phyloP scores from a whole-genome alignment of 192 early-diverging fungal species.

The Gonapodya sp. region DNA sequence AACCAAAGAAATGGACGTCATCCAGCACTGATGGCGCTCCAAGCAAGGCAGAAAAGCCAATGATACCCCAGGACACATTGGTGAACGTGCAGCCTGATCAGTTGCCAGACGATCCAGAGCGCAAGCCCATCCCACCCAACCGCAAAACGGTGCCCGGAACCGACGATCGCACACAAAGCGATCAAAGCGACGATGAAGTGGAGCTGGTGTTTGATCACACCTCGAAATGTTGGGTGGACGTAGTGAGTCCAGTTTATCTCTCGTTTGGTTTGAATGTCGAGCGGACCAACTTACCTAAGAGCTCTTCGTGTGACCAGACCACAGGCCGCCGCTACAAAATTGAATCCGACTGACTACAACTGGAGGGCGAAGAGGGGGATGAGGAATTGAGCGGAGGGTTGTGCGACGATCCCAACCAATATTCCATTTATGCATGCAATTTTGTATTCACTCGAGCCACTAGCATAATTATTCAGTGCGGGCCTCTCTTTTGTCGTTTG shows the following conservation, averaged over 20 bases:
- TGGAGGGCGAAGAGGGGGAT: no score
- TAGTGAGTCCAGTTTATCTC: not conserved
- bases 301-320: not conserved
- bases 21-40: not conserved
- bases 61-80: not conserved
- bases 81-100: not conserved
- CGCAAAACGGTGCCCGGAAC: no score
- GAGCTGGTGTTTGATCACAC: not conserved
- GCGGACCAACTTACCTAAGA: not conserved
- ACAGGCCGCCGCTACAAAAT: not conserved
- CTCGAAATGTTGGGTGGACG: not conserved
- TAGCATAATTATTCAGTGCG: no score
- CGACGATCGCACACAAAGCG: not conserved
- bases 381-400: no score
- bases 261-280: not conserved
- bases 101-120: not conserved
- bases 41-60: not conserved
- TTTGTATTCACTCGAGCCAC: no score
- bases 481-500: conserved; percentile 16
- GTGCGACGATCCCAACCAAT: no score
- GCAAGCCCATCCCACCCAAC: no score
- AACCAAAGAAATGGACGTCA: not conserved
- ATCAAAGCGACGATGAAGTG: not conserved
- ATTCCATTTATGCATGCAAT: no score
- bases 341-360: no score